phyloP scores from a whole-genome alignment of 2,329 filamentous ascomycete genomes.

The Hypoxylon sp. region DNA sequence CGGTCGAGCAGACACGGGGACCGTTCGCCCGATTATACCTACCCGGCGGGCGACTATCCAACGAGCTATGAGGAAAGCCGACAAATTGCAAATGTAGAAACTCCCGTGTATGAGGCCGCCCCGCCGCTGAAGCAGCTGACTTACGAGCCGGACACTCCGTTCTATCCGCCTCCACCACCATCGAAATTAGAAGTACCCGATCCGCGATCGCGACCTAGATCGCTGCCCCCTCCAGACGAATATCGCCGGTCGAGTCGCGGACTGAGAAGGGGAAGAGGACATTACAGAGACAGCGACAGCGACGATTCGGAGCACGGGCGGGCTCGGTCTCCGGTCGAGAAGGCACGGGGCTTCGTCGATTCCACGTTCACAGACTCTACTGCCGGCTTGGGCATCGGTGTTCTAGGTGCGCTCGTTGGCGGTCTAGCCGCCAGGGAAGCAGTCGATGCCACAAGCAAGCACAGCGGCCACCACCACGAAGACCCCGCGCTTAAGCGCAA shows the following conservation, averaged over 20 bases:
- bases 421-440: slow-evolving; percentile 68
- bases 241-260: slow-evolving; percentile 39
- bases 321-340: slow-evolving; percentile 56
- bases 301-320: slow-evolving; percentile 49
- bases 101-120: slow-evolving; percentile 41
- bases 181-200: slow-evolving; percentile 48
- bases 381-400: slow-evolving; percentile 65
- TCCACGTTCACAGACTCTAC: slow-evolving; percentile 65
- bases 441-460: slow-evolving; percentile 59
- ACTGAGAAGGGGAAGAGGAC: slow-evolving; percentile 32
- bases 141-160: slow-evolving; percentile 62
- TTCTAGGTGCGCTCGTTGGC: slow-evolving; percentile 69
- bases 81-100: slow-evolving; percentile 41
- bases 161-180: slow-evolving; percentile 43
- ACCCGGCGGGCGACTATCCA: slow-evolving; percentile 36
- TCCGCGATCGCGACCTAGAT: slow-evolving; percentile 50
- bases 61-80: slow-evolving; percentile 38
- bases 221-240: slow-evolving; percentile 47
- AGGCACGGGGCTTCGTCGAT: slow-evolving; percentile 60
- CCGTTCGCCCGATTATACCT: slow-evolving; percentile 41
- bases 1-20: slow-evolving; percentile 39
- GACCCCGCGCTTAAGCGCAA: slow-evolving; percentile 53
- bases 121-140: slow-evolving; percentile 45
- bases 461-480: slow-evolving; percentile 48
- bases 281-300: slow-evolving; percentile 44